Evolutionary conservation across 768 basidiomycete species (phyloP).

Genomic region (Glaciozyma martinii): DNA sequence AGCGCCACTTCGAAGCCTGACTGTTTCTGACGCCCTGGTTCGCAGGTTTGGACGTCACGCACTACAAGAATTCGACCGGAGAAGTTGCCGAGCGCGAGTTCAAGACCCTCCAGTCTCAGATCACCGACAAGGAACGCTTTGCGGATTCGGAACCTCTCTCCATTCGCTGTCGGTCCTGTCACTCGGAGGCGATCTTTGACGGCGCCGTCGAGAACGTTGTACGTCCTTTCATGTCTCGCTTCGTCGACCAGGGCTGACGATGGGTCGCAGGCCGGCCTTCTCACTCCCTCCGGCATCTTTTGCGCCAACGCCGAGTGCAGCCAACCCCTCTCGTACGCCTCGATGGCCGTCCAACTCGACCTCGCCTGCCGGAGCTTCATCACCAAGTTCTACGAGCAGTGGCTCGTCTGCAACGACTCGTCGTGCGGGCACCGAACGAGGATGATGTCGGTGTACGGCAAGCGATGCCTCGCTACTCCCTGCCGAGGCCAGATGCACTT

Average conservation of each 20-base stretch:
- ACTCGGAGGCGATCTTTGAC: constrained; percentile 42
- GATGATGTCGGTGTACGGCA: constrained; percentile 86
- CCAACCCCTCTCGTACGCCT: constrained; percentile 48
- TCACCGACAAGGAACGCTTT: constrained; percentile 81
- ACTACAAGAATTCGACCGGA: constrained; percentile 23
- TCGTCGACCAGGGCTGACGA: constrained; percentile 43
- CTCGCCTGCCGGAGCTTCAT: constrained; percentile 70
- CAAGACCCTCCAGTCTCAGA: constrained; percentile 73
- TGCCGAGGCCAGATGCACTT: constrained; percentile 65
- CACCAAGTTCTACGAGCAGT: constrained; percentile 74
- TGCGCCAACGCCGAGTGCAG: constrained; percentile 58
- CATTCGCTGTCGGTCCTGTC: constrained; percentile 69
- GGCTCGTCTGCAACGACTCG: constrained; percentile 77
- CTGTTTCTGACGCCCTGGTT: neutral
- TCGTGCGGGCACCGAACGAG: constrained; percentile 78
- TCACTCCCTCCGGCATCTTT: constrained; percentile 55
- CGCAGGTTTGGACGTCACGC: constrained; percentile 38
- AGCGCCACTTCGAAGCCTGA: neutral
- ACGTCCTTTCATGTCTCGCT: constrained; percentile 11
- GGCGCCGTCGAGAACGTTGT: constrained; percentile 40
- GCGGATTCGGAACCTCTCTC: constrained; percentile 61
- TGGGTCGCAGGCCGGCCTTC: constrained; percentile 53
- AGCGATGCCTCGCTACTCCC: constrained; percentile 60
- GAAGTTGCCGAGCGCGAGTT: constrained; percentile 57
- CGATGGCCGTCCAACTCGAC: constrained; percentile 76